A percentile compares a stretch with the other conserved stretches of the same genome.
Conservation (phyloP, 1,284 basidiomycete species). For the Hortiboletus rubellus region DNA sequence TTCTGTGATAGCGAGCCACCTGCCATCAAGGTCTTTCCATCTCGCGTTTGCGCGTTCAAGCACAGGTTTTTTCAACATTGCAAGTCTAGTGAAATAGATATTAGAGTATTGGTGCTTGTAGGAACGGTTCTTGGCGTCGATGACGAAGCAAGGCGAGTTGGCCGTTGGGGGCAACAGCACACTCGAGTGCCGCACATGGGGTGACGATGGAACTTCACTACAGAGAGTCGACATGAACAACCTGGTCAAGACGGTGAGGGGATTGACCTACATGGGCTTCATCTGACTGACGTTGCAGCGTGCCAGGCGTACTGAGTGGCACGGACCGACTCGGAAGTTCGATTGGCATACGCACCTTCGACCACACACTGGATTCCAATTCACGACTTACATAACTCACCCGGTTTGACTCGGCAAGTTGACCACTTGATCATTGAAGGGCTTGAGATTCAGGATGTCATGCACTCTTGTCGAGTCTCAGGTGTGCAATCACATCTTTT, state of each 20-base stretch:
- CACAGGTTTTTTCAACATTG: constrained; percentile 62
- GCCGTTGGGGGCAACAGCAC: constrained; percentile 40
- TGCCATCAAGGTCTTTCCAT: constrained; percentile 59
- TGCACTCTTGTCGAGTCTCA: too few relatives aligned
- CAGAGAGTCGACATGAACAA: not conserved
- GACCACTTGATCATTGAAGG: too few relatives aligned
- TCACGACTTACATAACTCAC: too few relatives aligned
- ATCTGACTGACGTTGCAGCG: not conserved
- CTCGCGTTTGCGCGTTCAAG: constrained; percentile 60
- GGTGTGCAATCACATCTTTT: too few relatives aligned
- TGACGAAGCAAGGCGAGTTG: constrained; percentile 56
- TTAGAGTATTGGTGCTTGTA: constrained; percentile 92
- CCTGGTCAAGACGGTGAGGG: not conserved
- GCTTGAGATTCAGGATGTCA: too few relatives aligned
- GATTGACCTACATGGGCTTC: constrained; percentile 9
- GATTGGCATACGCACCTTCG: too few relatives aligned
- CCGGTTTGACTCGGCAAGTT: too few relatives aligned
- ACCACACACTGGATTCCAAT: too few relatives aligned
- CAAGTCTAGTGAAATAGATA: constrained; percentile 84
- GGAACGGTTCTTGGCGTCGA: constrained; percentile 56
- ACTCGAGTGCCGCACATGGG: constrained; percentile 29
- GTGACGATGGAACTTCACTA: constrained; percentile 17
- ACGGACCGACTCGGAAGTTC: too few relatives aligned
- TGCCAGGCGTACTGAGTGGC: not conserved
- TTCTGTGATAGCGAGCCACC: constrained; percentile 3